These are phyloP conservation scores for Venturia asperata DNA, from an alignment of 2,329 filamentous ascomycete species.

Conservation along the genomic window DNA sequence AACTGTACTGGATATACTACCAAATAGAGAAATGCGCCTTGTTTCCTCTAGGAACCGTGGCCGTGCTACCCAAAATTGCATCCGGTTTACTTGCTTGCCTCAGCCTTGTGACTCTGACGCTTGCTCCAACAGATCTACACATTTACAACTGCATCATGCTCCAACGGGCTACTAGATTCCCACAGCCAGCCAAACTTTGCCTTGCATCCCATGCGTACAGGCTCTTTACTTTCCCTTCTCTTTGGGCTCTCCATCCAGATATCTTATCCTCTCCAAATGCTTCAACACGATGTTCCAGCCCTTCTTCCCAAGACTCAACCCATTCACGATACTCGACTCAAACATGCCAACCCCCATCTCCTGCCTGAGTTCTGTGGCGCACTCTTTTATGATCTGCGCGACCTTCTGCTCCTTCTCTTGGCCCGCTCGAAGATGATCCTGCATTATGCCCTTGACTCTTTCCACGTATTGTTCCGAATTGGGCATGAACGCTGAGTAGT, in stretches of 20 bases:
- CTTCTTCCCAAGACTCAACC: constrained; percentile 6
- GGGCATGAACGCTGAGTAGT: constrained; percentile 17
- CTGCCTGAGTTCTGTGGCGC: constrained; percentile 17
- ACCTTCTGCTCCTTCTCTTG: constrained; percentile 12
- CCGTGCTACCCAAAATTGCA: neutral
- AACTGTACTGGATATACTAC: neutral
- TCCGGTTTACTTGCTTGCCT: neutral
- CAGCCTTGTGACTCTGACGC: neutral
- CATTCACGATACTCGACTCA: constrained; percentile 7
- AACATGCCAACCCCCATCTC: constrained; percentile 5
- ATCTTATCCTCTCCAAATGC: constrained; percentile 16
- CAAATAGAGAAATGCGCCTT: neutral
- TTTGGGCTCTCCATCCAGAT: constrained; percentile 3
- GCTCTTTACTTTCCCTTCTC: neutral
- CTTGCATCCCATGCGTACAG: neutral
- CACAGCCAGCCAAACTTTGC: neutral
- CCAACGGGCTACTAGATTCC: neutral
- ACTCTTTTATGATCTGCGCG: constrained; percentile 14
- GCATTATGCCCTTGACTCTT: constrained; percentile 7
- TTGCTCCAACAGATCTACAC: neutral
- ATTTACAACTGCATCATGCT: neutral
- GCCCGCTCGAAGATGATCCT: constrained; percentile 3
- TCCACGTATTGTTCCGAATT: constrained; percentile 11
- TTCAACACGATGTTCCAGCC: constrained; percentile 15
- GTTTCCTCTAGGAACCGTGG: neutral